Percentiles rank a stretch among this genome's conserved stretches.
Evolutionary conservation across 78 protist genomes (phyloP).

Genomic region (Dictyostelium capitatum): DNA sequence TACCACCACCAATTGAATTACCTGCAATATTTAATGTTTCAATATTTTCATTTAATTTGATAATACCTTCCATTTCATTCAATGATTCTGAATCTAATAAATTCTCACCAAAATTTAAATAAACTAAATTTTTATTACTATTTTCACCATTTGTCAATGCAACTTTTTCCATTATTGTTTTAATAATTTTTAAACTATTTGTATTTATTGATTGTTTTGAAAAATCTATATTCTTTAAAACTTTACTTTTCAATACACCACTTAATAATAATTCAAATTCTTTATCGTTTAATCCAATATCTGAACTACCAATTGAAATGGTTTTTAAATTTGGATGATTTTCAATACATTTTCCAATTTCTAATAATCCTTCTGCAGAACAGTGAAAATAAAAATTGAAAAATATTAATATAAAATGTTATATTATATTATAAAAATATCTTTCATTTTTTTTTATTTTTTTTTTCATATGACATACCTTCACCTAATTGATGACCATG

Average conservation of each 20-base stretch:
- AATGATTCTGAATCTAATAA: conserved; percentile 21
- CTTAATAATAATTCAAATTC: not conserved
- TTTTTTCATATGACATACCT: no score
- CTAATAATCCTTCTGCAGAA: conserved; percentile 17
- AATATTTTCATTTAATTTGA: not conserved
- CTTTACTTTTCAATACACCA: conserved; percentile 6
- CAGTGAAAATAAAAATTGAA: not conserved
- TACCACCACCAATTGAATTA: not conserved
- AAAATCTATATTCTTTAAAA: not conserved
- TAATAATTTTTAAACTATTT: not conserved
- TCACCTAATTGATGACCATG: conserved; percentile 44
- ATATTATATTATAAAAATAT: not conserved
- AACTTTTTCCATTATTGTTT: not conserved
- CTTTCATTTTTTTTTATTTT: no score
- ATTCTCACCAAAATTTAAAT: conserved; percentile 39
- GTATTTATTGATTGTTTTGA: conserved; percentile 38
- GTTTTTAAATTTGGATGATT: conserved; percentile 12
- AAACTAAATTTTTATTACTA: not conserved
- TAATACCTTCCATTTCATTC: not conserved
- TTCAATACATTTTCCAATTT: conserved; percentile 33
- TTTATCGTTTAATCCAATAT: conserved; percentile 16
- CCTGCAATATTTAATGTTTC: conserved; percentile 2
- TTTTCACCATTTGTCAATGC: not conserved
- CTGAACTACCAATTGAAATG: conserved; percentile 44
- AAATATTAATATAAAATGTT: not conserved